Conservation (phyloP, 257 asterid species). For the Fraxinus excelsior region DNA sequence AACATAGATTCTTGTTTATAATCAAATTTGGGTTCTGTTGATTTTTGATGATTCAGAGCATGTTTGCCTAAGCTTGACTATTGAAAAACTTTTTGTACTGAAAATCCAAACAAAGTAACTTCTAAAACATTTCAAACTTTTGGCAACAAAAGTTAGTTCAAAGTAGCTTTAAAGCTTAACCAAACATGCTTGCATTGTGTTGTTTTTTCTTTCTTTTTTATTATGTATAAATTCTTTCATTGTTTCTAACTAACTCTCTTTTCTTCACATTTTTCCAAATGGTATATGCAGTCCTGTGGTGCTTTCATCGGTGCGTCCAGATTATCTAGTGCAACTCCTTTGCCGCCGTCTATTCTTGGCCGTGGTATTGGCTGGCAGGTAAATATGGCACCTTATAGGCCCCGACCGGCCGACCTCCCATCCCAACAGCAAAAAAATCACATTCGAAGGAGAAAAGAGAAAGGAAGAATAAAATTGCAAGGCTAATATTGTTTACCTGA, state of each 20-base stretch:
- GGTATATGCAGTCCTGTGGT: slow-evolving; percentile 52
- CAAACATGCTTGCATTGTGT: neutral
- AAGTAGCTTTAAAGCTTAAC: neutral
- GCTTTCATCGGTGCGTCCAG: slow-evolving; percentile 45
- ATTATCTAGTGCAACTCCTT: slow-evolving; percentile 53
- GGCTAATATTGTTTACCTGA: neutral
- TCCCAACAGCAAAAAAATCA: neutral
- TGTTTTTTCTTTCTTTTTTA: too few relatives aligned
- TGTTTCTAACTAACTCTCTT: neutral
- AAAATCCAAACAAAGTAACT: neutral
- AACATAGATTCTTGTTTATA: neutral
- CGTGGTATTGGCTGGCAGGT: slow-evolving; percentile 75
- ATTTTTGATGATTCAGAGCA: neutral
- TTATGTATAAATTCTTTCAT: too few relatives aligned
- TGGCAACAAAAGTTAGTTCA: neutral
- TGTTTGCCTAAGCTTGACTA: neutral
- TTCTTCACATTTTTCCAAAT: slow-evolving; percentile 1
- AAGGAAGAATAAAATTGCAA: neutral
- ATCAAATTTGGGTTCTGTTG: neutral
- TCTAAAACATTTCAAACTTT: neutral
- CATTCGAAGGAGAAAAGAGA: neutral
- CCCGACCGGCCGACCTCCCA: neutral
- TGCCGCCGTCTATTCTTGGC: slow-evolving; percentile 63
- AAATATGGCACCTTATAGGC: neutral
- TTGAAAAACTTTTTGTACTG: too few relatives aligned